Percentiles rank a stretch among this genome's conserved stretches.
phyloP scores from a whole-genome alignment of 2,329 filamentous ascomycete genomes.

The Pezicula neosporulosa region DNA sequence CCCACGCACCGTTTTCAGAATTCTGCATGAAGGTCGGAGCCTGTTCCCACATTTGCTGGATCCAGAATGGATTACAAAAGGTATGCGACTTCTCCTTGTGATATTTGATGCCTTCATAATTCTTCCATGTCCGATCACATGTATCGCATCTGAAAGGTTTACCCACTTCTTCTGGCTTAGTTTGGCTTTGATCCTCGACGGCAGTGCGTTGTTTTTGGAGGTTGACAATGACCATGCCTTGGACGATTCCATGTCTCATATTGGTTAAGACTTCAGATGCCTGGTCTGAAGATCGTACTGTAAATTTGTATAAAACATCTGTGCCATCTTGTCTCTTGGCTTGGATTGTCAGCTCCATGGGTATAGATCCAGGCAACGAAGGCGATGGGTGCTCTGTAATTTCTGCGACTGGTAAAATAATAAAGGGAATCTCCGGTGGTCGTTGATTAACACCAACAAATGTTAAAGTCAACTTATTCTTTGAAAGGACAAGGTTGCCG shows the following conservation, averaged over 20 bases:
- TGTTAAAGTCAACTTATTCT: conserved; percentile 16
- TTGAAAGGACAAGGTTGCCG: conserved; percentile 24
- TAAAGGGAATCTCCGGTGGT: conserved; percentile 8
- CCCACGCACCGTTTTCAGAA: conserved; percentile 2
- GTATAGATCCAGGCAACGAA: conserved; percentile 22
- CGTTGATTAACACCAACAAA: conserved; percentile 15
- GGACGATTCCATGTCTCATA: conserved; percentile 24
- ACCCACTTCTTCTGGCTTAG: conserved; percentile 10
- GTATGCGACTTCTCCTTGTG: conserved; percentile 26
- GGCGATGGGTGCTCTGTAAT: conserved; percentile 21
- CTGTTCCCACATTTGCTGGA: neutral
- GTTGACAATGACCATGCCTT: conserved; percentile 8
- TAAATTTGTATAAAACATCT: conserved; percentile 19
- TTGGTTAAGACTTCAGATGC: conserved; percentile 15
- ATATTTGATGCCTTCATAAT: conserved; percentile 29
- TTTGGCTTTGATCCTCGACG: conserved; percentile 7
- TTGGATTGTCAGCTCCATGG: conserved; percentile 26
- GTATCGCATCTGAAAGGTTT: conserved; percentile 26
- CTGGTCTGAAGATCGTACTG: conserved; percentile 10
- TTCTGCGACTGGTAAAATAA: conserved; percentile 14
- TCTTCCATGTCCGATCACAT: conserved; percentile 26
- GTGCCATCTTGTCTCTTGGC: conserved; percentile 6
- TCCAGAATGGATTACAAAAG: conserved; percentile 27
- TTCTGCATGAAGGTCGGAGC: conserved; percentile 1
- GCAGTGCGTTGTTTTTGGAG: conserved; percentile 10